Base-by-base conservation (phyloP, 2,329 filamentous ascomycete species). In the Drechslerella dactyloides region DNA sequence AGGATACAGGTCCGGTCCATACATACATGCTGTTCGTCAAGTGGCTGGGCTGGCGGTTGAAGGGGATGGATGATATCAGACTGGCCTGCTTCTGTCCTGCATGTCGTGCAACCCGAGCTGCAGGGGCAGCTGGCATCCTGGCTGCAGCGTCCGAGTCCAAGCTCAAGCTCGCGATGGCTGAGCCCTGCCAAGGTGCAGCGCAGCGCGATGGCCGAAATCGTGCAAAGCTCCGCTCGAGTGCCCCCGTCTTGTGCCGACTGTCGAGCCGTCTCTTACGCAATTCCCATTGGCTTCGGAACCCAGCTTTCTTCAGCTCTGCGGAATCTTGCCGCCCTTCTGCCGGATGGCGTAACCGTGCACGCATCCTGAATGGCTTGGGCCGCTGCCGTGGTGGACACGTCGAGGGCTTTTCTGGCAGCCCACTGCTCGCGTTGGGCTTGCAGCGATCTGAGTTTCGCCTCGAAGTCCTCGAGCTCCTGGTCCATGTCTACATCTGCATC, bases 241-340 rank as follows among this genome's bases (percentile, higher is more conserved):
- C 19, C 17, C 19, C 44, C 44, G n/a, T 23, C 11, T 21, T 13
- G n/a, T 42, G 37, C 37, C 5, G 11, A 42, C 15, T 42, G 5
- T 15, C 27, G 4, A 7, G 21, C 59, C 59, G 58, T 51, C 23
- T 35, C 51, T 70, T 73, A 77, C 56, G 74, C 57, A 35, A 76
- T 60, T 24, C 76, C 76, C 53, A 77, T 75, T 44, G 76, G 75
- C 62, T 68, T 76, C 19, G 74, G 73, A 17, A 44, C 56, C 76
- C 76, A 77, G 17, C 57, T 58, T 5, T 72, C 66, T 53, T 69
- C 62, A 61, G 66, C 75, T 55, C 66, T 72, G 44, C 56, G 72
- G 64, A 76, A 77, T 40, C 48, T 75, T 48, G 75, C 75, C 33
- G 63, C 69, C 30, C 37, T 73, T 19, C 65, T 58, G 13, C 55